Evolutionary conservation across 352 stramenopile genomes (phyloP).

Genomic region (Phytophthora tubulina): DNA sequence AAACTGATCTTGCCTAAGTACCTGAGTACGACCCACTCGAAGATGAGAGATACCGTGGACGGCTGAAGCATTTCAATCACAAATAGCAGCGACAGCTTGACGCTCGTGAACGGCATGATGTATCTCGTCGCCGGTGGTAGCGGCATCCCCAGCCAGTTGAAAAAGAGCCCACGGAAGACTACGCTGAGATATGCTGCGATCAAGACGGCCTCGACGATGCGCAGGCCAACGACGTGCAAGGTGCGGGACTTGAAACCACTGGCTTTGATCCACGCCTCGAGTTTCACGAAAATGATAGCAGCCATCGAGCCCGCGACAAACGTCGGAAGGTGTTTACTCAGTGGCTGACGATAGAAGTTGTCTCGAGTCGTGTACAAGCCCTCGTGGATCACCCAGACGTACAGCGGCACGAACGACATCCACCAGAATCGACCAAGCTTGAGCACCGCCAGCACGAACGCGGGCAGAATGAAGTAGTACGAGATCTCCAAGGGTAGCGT

Average conservation of each 20-base stretch:
- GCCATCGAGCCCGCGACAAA: conserved; percentile 22
- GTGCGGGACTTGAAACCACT: conserved; percentile 10
- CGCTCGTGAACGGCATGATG: conserved; percentile 17
- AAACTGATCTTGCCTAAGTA: conserved; percentile 52
- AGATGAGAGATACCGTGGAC: conserved; percentile 26
- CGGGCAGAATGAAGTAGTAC: conserved; percentile 27
- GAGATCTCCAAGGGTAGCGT: conserved; percentile 25
- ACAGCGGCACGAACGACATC: conserved; percentile 7
- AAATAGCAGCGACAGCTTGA: conserved; percentile 19
- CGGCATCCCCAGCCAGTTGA: conserved; percentile 15
- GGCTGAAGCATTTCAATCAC: conserved; percentile 41
- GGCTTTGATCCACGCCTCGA: conserved; percentile 5
- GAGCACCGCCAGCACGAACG: conserved; percentile 12
- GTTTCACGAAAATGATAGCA: conserved; percentile 14
- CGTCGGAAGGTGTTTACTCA: conserved; percentile 21
- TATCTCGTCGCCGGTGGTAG: background rate
- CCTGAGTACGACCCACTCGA: conserved; percentile 41
- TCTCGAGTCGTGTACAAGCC: conserved; percentile 8
- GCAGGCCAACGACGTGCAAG: background rate
- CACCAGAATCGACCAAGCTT: conserved; percentile 19
- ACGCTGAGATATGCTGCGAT: conserved; percentile 15
- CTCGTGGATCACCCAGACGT: conserved; percentile 25
- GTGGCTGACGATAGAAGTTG: conserved; percentile 14
- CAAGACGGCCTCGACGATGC: background rate
- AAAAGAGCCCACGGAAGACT: conserved; percentile 11